A percentile compares a stretch with the other conserved stretches of the same genome.
Conservation (phyloP, 2,329 filamentous ascomycete genomes). For the Phaeophleospora eucalypticola region DNA sequence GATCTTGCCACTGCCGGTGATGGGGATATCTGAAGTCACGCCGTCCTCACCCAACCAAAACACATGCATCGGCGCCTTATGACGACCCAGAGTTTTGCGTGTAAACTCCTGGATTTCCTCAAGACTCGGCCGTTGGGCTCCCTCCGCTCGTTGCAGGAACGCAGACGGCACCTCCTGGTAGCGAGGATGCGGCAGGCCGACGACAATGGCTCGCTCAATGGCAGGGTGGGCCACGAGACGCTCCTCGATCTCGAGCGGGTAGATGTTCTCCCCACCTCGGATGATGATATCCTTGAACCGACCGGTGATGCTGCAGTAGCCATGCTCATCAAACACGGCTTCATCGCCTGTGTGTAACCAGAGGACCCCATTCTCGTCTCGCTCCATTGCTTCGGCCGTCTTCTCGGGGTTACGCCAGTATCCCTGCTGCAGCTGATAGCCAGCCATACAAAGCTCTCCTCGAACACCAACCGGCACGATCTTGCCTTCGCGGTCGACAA, state of each 20-base stretch:
- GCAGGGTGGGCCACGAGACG: conserved; percentile 24
- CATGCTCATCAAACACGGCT: conserved; percentile 45
- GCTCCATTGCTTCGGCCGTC: conserved; percentile 66
- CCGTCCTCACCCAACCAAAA: conserved; percentile 65
- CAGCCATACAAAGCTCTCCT: conserved; percentile 73
- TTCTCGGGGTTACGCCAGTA: conserved; percentile 67
- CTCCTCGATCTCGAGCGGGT: conserved; percentile 31
- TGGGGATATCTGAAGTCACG: conserved; percentile 33
- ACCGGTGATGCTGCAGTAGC: conserved; percentile 37
- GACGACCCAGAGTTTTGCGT: conserved; percentile 13
- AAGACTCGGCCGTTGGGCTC: conserved; percentile 6
- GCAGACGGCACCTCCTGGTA: conserved; percentile 32
- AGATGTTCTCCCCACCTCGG: conserved; percentile 65
- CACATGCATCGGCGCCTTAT: conserved; percentile 61
- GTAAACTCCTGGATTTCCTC: conserved; percentile 13
- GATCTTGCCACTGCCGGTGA: conserved; percentile 45
- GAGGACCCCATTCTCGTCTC: conserved; percentile 40
- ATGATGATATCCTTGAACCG: conserved; percentile 35
- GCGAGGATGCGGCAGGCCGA: conserved; percentile 28
- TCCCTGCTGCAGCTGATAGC: conserved; percentile 67
- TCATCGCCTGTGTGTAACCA: conserved; percentile 65
- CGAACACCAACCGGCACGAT: conserved; percentile 62
- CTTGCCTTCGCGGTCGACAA: conserved; percentile 64
- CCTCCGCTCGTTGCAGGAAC: conserved; percentile 32
- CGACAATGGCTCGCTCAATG: conserved; percentile 28